phyloP scores from a whole-genome alignment of 202 grass and related monocot genomes.

The Dendrocalamus latiflorus region DNA sequence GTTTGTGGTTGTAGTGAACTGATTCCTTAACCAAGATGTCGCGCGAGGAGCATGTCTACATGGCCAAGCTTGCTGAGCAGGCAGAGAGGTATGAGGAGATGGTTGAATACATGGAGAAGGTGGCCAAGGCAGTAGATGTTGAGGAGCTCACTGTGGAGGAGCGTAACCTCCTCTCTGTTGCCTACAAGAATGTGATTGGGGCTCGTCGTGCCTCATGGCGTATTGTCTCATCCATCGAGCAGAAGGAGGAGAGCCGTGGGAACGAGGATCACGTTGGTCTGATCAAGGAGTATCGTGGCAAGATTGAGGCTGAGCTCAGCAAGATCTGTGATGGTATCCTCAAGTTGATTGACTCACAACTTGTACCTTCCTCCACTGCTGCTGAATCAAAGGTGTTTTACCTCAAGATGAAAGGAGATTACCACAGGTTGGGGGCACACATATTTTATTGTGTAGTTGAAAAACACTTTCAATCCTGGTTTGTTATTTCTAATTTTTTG shows the following conservation, averaged over 20 bases:
- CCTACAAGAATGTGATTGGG: conserved; percentile 20
- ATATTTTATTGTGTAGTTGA: background rate
- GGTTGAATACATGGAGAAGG: conserved; percentile 62
- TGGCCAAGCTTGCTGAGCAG: conserved; percentile 37
- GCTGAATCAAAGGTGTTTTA: conserved; percentile 65
- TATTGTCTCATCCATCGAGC: conserved; percentile 35
- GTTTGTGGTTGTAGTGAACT: background rate
- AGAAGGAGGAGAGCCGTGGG: conserved; percentile 40
- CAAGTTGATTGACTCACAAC: conserved; percentile 47
- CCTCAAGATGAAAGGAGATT: conserved; percentile 71
- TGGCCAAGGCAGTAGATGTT: conserved; percentile 36
- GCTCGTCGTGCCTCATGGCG: conserved; percentile 58
- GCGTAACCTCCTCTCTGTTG: conserved; percentile 60
- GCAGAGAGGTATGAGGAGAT: conserved; percentile 60
- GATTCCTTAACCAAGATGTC: background rate
- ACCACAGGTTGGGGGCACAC: conserved; percentile 23
- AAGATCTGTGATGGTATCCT: conserved; percentile 54
- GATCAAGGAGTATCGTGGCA: too few relatives aligned
- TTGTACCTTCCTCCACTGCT: conserved; percentile 37
- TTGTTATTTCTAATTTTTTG: background rate
- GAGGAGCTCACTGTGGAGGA: conserved; percentile 60
- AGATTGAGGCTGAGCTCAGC: too few relatives aligned
- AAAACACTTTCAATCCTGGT: background rate
- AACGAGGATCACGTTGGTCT: conserved; percentile 37
- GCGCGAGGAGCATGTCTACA: too few relatives aligned